These are phyloP conservation scores for Botrytis fragariae DNA, from an alignment of 2,329 filamentous ascomycete species.

Conservation along the genomic window DNA sequence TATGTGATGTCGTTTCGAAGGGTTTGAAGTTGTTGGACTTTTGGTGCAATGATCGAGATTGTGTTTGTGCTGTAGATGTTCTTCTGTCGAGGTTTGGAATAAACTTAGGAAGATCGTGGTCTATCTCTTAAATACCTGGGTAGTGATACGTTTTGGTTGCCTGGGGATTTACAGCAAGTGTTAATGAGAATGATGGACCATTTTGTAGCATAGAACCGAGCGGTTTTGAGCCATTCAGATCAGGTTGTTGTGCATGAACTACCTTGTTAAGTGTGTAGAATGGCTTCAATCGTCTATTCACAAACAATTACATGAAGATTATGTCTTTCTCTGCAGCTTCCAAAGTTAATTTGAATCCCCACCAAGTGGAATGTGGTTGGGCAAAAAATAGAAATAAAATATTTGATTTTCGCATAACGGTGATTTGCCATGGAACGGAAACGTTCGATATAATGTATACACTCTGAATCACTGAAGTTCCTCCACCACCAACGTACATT, in stretches of 20 bases:
- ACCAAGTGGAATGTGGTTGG: neutral
- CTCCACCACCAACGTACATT: too few species aligned
- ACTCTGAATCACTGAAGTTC: neutral
- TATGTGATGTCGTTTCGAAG: neutral
- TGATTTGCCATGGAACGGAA: neutral
- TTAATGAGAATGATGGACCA: too few species aligned
- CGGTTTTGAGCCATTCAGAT: neutral
- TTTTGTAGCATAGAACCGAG: neutral
- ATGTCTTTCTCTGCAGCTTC: neutral
- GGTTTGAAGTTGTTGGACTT: too few species aligned
- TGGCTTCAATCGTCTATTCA: neutral
- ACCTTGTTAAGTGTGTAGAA: neutral
- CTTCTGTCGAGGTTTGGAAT: neutral
- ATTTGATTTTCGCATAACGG: neutral
- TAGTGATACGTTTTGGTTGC: neutral
- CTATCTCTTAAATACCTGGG: neutral
- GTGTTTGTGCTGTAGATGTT: neutral
- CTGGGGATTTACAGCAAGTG: neutral
- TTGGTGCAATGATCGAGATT: too few species aligned
- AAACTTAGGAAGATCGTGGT: neutral
- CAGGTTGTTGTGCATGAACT: too few species aligned
- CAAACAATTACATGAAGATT: neutral
- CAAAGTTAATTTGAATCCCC: neutral
- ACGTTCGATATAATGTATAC: too few species aligned
- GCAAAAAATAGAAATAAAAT: rapidly evolving